Conservation (phyloP, 371 early-diverging fungal genomes). For the Mucor velutinosus region DNA sequence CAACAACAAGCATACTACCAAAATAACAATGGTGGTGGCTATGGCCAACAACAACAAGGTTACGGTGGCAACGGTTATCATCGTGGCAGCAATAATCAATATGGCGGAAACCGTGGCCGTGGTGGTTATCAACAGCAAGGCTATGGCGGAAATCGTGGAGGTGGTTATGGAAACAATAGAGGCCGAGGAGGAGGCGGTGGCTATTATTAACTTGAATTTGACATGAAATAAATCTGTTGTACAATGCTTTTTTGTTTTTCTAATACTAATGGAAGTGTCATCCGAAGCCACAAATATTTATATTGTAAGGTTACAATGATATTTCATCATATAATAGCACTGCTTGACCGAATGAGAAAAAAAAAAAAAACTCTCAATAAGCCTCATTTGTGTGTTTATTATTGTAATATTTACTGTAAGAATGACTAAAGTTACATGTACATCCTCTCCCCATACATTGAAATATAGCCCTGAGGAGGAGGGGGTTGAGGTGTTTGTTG, state of each 20-base stretch:
- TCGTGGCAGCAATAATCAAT: conserved; percentile 5
- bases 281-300: no score
- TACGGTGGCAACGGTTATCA: conserved; percentile 15
- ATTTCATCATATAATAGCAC: not conserved
- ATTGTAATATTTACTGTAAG: not conserved
- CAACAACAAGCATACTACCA: conserved; percentile 1
- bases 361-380: not conserved
- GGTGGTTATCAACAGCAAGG: conserved; percentile 37
- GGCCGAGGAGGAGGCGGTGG: conserved; percentile 8
- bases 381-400: not conserved
- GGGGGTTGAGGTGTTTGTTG: conserved; percentile 5
- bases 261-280: no score
- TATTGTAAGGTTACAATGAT: no score
- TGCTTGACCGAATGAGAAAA: not conserved
- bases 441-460: conserved; percentile 1
- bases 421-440: not conserved
- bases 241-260: not conserved
- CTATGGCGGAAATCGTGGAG: conserved; percentile 22
- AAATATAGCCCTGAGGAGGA: not conserved
- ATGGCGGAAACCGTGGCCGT: conserved; percentile 13
- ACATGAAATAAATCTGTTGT: not conserved
- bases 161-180: conserved; percentile 12
- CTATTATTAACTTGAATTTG: conserved; percentile 17
- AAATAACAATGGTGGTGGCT: conserved; percentile 13
- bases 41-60: conserved; percentile 6